A percentile compares a stretch with the other conserved stretches of the same genome.
Conservation (phyloP, 768 basidiomycete species). For the Kwoniella sp. region DNA sequence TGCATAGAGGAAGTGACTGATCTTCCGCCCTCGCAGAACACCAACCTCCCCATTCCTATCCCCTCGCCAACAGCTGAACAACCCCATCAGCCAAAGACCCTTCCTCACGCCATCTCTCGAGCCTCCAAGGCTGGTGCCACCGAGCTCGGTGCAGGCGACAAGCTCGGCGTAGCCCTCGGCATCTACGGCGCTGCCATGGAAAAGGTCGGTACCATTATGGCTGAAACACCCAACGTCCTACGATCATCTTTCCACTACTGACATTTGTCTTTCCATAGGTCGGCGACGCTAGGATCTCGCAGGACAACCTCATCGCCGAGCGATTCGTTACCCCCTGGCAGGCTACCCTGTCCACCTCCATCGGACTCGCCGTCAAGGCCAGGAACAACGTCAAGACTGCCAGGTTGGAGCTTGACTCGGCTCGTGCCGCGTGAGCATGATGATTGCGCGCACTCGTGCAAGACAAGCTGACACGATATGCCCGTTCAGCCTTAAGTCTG, state of each 20-base stretch:
- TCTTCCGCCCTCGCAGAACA: slow-evolving; percentile 54
- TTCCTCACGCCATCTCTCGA: slow-evolving; percentile 87
- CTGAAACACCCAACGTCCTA: neutral
- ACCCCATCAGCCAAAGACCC: slow-evolving; percentile 79
- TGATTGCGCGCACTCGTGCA: neutral
- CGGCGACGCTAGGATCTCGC: slow-evolving; percentile 69
- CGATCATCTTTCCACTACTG: too few relatives aligned
- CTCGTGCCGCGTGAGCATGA: slow-evolving; percentile 52
- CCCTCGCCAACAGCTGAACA: slow-evolving; percentile 58
- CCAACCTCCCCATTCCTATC: slow-evolving; percentile 70
- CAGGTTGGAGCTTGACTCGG: slow-evolving; percentile 81
- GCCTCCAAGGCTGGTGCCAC: slow-evolving; percentile 63
- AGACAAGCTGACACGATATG: neutral
- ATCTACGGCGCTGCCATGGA: slow-evolving; percentile 79
- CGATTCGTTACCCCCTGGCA: slow-evolving; percentile 54
- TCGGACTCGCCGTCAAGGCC: slow-evolving; percentile 88
- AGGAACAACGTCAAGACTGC: slow-evolving; percentile 52
- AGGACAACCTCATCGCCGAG: slow-evolving; percentile 66
- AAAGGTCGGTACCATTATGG: slow-evolving; percentile 52
- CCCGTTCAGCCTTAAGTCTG: slow-evolving; percentile 71
- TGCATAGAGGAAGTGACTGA: neutral
- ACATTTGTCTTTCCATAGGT: slow-evolving; percentile 54
- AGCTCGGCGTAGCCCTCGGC: slow-evolving; percentile 71
- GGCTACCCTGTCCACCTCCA: slow-evolving; percentile 73
- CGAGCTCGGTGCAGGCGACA: slow-evolving; percentile 57